A percentile compares a stretch with the other conserved stretches of the same genome.
These are phyloP conservation scores for Saraca asoca DNA, from an alignment of 331 rosid species.

Conservation along the genomic window DNA sequence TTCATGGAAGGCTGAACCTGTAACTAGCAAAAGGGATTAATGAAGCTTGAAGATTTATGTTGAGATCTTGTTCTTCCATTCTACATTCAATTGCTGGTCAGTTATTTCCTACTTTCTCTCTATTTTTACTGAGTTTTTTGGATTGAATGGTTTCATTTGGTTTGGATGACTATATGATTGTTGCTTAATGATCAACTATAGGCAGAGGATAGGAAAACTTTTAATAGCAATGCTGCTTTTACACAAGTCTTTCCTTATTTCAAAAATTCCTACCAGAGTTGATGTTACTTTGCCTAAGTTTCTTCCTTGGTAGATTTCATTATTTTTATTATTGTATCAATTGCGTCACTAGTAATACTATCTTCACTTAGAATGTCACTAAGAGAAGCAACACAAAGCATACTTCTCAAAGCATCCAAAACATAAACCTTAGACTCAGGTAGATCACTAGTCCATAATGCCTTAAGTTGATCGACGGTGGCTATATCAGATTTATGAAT, in stretches of 20 bases:
- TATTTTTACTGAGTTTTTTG: too few species aligned
- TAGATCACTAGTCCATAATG: conserved; percentile 84
- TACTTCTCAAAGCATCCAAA: conserved; percentile 89
- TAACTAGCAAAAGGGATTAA: too few species aligned
- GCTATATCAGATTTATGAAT: conserved; percentile 96
- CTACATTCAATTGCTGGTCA: too few species aligned
- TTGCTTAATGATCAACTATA: too few species aligned
- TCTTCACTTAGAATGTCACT: conserved; percentile 87
- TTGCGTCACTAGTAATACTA: conserved; percentile 89
- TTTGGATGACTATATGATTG: too few species aligned
- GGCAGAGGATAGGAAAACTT: conserved; percentile 83
- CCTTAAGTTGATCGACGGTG: conserved; percentile 91
- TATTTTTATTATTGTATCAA: conserved; percentile 81
- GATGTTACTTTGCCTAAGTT: conserved; percentile 93
- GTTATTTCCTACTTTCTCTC: too few species aligned
- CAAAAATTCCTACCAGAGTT: conserved; percentile 87
- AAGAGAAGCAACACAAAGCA: conserved; percentile 92
- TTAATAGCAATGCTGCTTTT: conserved; percentile 83
- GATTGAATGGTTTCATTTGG: too few species aligned
- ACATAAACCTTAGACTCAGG: conserved; percentile 89
- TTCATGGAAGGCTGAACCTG: too few species aligned
- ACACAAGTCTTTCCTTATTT: conserved; percentile 85
- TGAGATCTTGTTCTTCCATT: too few species aligned
- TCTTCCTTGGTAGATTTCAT: conserved; percentile 84
- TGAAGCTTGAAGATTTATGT: too few species aligned